Base-by-base conservation (phyloP, 129 eudicot species). In the Rutidosis leptorrhynchoides region DNA sequence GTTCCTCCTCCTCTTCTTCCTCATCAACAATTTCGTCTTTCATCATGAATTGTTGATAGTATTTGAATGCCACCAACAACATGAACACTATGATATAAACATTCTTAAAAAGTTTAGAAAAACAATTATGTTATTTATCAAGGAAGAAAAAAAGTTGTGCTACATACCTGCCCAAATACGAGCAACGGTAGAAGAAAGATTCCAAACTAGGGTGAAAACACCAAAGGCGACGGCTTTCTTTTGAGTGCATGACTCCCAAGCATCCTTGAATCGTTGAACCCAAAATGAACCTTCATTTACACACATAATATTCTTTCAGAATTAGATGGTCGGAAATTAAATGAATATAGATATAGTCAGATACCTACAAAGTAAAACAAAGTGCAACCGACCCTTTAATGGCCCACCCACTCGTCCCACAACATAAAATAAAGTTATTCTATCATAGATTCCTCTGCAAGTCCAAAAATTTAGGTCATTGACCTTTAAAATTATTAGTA, bases 161-260 rank as follows among this genome's bases (percentile, higher is more conserved):
- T 11, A 8, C 62, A 48, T 78, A 89, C 97, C 95, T 77, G 97
- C 95, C 97, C 97, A 90, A 37, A 80, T 78, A 27, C 97, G 84
- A 64, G 90, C 90, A 65, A 82, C 73, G 4, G 82, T 20, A 0
- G 95, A 83, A 11, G 97, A 83, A 26, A 86, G 58, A 27, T 90
- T 90, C 97, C 97, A 90, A 9, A 86, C 83, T 7, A 86, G 74
- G 24, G 85, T 73, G 70, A 90, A 90, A 26, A 80, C 64, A 25
- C 80, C 90, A 53, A 90, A 84, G 20, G 77, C 90, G 0, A 86
- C 87, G 1, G 84, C 95, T 57, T 90, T 90, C 74, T 90, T 90
- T 71, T 90, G 97, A 65, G 91, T 61, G 67, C 97, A 90, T n/a
- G 88, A 57, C 8, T 78, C 85, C 97, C 97, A 90, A 56, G 85